These are phyloP conservation scores for Gloeostereum incarnatum DNA, from an alignment of 768 basidiomycete genomes.

Conservation along the genomic window DNA sequence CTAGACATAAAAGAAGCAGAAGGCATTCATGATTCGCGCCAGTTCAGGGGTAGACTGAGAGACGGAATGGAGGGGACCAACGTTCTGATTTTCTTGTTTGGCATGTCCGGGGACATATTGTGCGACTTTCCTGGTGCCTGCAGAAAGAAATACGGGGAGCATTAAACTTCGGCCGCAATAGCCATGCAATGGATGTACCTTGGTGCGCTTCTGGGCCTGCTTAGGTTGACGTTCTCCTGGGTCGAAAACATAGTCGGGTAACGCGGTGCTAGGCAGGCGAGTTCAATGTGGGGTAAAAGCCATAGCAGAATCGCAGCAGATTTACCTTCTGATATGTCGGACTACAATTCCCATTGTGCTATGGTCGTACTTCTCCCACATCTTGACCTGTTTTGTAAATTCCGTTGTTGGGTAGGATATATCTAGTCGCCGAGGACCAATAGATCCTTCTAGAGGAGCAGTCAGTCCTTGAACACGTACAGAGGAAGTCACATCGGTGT, in stretches of 20 bases:
- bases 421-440: conserved; percentile 79
- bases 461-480: conserved; percentile 2
- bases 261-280: conserved; percentile 38
- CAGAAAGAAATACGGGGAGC: not conserved
- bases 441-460: conserved; percentile 49
- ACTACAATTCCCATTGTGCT: conserved; percentile 90
- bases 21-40: too few relatives aligned
- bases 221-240: conserved; percentile 71
- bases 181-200: conserved; percentile 30
- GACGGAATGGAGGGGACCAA: conserved; percentile 32
- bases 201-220: conserved; percentile 64
- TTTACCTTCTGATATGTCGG: conserved; percentile 85
- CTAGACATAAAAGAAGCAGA: conserved; percentile 23
- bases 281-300: conserved; percentile 1
- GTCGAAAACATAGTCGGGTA: conserved; percentile 81
- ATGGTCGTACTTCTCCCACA: conserved; percentile 94
- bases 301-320: not conserved
- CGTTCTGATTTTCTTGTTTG: conserved; percentile 72
- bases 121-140: conserved; percentile 57
- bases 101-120: conserved; percentile 57
- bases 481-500: conserved; percentile 16
- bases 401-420: conserved; percentile 96
- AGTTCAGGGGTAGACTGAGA: conserved; percentile 14
- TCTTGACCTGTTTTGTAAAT: conserved; percentile 87
- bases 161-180: not conserved